Evolutionary conservation across 75 land plant species (phyloP), one percentile per base, ranked within the genome.

Genomic region (Larix kaempferi): DNA sequence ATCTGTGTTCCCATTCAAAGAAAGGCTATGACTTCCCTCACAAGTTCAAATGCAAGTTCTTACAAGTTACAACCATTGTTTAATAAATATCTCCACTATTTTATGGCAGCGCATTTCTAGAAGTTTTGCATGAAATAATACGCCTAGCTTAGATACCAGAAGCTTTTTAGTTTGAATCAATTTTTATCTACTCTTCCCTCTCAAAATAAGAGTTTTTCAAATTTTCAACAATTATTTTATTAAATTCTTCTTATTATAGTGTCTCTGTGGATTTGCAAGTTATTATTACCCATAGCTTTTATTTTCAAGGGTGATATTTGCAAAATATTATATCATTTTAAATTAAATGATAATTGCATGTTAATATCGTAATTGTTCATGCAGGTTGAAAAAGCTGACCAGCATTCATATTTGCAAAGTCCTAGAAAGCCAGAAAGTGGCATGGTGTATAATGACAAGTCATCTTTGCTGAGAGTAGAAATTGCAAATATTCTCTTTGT

Each of bases 401-500:
- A 83, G 35, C 82, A 74, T 65, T 82, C 83, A 35, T 39, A 67
- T 49, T 58, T 83, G 44, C 86, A 78, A 63, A 91, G 74, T 74
- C 78, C 89, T 71, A 72, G 86, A 56, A 86, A 76, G 57, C 39
- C 75, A 27, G 62, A 71, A 15, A 78, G 57, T 52, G 56, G 67
- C 55, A 71, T 27, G 61, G 16, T 56, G 56, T 17, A 81, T 13
- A 73, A 54, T 44, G 76, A 78, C 16, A 88, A 83, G 78, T 57
- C 87, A 65, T 56, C 81, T 15, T 71, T 74, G 13, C 64, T 93
- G 22, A 90, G 81, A 79, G 84, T 96, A 54, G 95, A 94, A 17
- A 74, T 96, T 74, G 78, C 91, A 35, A 91, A 94, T 78, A 91
- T 96, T 74, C 75, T 89, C 11, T 89, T 86, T 77, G 83, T 96